Evolutionary conservation across 2,329 filamentous ascomycete genomes (phyloP).

Genomic region (Aspergillus ochraceoroseus): DNA sequence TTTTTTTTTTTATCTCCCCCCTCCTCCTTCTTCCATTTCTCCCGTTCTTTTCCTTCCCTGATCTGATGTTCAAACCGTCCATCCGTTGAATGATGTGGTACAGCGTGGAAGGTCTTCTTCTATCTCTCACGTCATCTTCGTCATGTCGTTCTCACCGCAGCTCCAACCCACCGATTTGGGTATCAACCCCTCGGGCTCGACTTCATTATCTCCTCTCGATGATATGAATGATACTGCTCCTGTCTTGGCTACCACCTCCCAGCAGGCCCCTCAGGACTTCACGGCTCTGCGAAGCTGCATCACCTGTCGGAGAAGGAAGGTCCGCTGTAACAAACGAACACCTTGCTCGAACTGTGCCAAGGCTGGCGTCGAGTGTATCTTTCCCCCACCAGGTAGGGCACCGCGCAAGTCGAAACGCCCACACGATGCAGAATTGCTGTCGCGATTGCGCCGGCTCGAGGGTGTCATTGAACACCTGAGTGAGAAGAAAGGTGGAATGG

Average conservation of each 20-base stretch:
- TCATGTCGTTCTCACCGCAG: constrained; percentile 20
- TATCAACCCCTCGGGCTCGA: constrained; percentile 3
- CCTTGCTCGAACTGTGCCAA: constrained; percentile 48
- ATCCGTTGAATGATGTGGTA: constrained; percentile 14
- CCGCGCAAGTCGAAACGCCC: constrained; percentile 56
- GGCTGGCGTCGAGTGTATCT: constrained; percentile 56
- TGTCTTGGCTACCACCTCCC: constrained; percentile 4
- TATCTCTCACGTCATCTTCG: constrained; percentile 4
- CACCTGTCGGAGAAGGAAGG: constrained; percentile 46
- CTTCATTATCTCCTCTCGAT: constrained; percentile 3
- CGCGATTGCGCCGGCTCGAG: constrained; percentile 55
- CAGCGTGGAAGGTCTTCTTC: constrained; percentile 6
- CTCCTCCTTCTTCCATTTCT: neutral
- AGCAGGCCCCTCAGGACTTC: constrained; percentile 19
- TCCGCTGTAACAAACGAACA: constrained; percentile 47
- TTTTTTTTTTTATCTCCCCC: constrained; percentile 1
- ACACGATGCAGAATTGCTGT: constrained; percentile 56
- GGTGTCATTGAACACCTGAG: constrained; percentile 58
- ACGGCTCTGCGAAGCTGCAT: constrained; percentile 43
- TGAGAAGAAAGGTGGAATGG: constrained; percentile 37
- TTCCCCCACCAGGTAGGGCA: constrained; percentile 57
- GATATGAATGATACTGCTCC: constrained; percentile 8
- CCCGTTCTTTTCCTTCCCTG: neutral
- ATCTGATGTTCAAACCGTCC: neutral
- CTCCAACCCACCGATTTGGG: constrained; percentile 6